Base-by-base conservation (phyloP, 345 rosid genomes). In the Linum tenue region DNA sequence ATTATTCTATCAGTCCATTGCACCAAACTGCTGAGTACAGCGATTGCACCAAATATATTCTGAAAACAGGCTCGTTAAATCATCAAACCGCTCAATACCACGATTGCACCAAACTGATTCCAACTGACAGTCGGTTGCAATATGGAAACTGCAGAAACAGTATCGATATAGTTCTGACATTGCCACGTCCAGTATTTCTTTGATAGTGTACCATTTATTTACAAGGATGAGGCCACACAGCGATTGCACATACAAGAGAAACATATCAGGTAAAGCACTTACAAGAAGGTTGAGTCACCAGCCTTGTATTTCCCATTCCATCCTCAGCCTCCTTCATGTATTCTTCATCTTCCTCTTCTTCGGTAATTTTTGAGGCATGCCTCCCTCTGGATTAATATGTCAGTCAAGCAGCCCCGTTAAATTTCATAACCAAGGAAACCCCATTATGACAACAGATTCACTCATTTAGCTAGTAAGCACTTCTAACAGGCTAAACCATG, bases 261-360 rank as follows among this genome's bases (percentile, higher is more conserved):
- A 9, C n/a, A 38, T 16, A 63, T 60, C 62, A 60, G 31, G 56
- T 43, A 37, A 57, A 65, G 50, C 60, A 59, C 84, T 81, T 82
- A 95, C 99, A 95, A 40, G 99, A 85, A 36, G 99, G 99, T 66
- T 95, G 99, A 41, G 95, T 76, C 80, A 95, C 62, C 82, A 95
- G 77, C 68, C 99, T 76, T 0, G 99, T 94, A 81, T 80, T 90
- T 70, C 96, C 96, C 66, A 87, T 74, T 67, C 88, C 90, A 77
- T 76, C 99, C 79, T 91, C 99, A 74, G 88, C 97, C 76, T 89
- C 99, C 85, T 95, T 95, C 5, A 95, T 75, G 66, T 69, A 95
- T 73, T 95, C 99, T 79, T 95, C 99, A 72, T 95, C 99, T 79
- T 95, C 99, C 80, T 94, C 99, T 82, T 90, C 97, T 78, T 94